These are phyloP conservation scores for Amylostereum areolatum DNA, from an alignment of 1,284 basidiomycete genomes.

Conservation along the genomic window DNA sequence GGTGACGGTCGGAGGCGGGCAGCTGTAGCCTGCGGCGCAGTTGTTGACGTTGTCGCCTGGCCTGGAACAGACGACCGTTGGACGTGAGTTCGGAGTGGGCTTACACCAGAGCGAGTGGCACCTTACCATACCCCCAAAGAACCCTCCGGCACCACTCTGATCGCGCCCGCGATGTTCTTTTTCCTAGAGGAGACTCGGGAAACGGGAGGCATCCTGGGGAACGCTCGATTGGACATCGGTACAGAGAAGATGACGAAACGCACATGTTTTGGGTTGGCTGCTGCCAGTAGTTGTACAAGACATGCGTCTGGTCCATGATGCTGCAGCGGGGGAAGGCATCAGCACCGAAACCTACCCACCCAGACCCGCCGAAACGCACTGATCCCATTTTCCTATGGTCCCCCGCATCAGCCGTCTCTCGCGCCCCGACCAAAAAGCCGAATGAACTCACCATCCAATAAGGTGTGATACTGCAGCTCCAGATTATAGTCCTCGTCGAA, in stretches of 20 bases:
- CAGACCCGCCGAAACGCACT: slow-evolving; percentile 27
- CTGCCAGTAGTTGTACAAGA: slow-evolving; percentile 68
- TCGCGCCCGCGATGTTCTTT: slow-evolving; percentile 50
- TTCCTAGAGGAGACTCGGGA: slow-evolving; percentile 52
- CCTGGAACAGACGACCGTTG: slow-evolving; percentile 26
- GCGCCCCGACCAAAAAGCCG: not conserved
- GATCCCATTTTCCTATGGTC: slow-evolving; percentile 49
- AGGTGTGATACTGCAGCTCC: slow-evolving; percentile 49
- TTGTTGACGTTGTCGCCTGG: slow-evolving; percentile 57
- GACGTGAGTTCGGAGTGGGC: slow-evolving; percentile 6
- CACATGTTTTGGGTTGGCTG: slow-evolving; percentile 59
- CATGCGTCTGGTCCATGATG: slow-evolving; percentile 66
- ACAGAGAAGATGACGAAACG: slow-evolving; percentile 6
- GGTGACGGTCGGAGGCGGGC: slow-evolving; percentile 42
- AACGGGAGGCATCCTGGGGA: slow-evolving; percentile 46
- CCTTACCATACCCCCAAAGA: slow-evolving; percentile 42
- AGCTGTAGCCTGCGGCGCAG: slow-evolving; percentile 44
- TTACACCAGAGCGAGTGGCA: slow-evolving; percentile 20
- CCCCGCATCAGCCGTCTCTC: not conserved
- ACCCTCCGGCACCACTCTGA: slow-evolving; percentile 58
- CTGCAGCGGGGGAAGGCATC: slow-evolving; percentile 22
- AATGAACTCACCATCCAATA: slow-evolving; percentile 43
- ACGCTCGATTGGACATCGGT: not conserved
- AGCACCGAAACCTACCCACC: not conserved
- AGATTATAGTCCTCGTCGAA: slow-evolving; percentile 57